These are phyloP conservation scores for Gracilaria vermiculophylla DNA, from an alignment of 23 red algal genomes.

Conservation along the genomic window DNA sequence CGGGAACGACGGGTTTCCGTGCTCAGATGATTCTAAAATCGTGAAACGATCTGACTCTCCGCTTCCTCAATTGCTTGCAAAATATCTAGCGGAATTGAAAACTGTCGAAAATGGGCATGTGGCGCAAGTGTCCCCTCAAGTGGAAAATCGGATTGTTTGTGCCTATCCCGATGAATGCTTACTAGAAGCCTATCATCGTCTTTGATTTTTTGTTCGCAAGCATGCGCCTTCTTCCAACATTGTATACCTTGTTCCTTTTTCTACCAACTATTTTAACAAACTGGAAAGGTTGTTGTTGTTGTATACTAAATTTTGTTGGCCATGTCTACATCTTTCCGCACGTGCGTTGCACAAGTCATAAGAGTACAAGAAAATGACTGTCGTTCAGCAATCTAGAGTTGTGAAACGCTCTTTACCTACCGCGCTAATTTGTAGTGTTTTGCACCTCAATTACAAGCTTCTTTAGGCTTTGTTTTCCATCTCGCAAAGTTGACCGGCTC, in stretches of 20 bases:
- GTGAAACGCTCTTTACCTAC: background rate
- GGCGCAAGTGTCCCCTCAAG: background rate
- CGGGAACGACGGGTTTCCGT: constrained; percentile 50
- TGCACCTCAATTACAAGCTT: background rate
- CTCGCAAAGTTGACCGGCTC: background rate
- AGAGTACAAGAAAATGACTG: no score
- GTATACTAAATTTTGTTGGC: no score
- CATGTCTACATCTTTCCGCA: no score
- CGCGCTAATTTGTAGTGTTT: no score
- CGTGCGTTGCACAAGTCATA: no score
- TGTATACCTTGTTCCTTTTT: background rate
- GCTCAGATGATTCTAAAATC: background rate
- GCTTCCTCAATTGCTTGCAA: background rate
- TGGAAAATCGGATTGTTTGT: background rate
- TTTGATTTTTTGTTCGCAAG: background rate
- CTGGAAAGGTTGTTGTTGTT: no score
- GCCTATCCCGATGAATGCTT: background rate
- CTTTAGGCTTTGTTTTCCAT: background rate
- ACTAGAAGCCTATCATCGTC: background rate
- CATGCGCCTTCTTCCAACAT: no score
- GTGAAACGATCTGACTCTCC: background rate
- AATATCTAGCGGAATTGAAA: background rate
- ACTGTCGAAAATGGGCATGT: background rate
- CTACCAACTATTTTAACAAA: no score
- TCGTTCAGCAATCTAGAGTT: background rate